Evolutionary conservation across 306 rosid genomes (phyloP).

Genomic region (Sphenostylis stenocarpa): DNA sequence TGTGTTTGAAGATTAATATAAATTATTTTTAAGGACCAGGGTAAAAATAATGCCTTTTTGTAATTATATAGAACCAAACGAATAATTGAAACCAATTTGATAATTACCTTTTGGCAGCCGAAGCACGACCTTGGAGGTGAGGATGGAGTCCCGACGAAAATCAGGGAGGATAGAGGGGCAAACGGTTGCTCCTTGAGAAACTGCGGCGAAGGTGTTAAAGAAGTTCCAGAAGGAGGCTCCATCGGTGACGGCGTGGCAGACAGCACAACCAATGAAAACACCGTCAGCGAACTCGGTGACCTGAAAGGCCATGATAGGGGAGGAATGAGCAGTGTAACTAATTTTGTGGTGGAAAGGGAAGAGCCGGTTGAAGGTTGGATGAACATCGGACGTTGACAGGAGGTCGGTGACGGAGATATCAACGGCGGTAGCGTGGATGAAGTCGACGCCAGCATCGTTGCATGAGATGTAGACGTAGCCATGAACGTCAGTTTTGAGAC

Average conservation of each 20-base stretch:
- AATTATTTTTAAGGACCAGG: too few species aligned
- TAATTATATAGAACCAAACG: too few species aligned
- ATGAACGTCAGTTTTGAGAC: constrained; percentile 45
- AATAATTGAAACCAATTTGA: not conserved
- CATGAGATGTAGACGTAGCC: constrained; percentile 65
- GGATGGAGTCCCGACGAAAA: constrained; percentile 55
- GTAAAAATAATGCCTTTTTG: too few species aligned
- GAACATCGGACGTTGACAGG: constrained; percentile 51
- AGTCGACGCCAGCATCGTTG: constrained; percentile 77
- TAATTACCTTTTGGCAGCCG: constrained; percentile 50
- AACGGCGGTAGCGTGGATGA: constrained; percentile 52
- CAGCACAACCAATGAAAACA: constrained; percentile 70
- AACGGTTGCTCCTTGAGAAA: constrained; percentile 39
- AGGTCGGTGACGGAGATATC: constrained; percentile 40
- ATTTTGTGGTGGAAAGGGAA: constrained; percentile 65
- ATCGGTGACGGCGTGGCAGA: constrained; percentile 67
- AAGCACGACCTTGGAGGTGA: constrained; percentile 51
- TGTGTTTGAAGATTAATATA: too few species aligned
- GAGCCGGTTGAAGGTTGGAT: constrained; percentile 40
- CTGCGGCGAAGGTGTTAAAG: constrained; percentile 77
- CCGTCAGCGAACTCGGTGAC: constrained; percentile 71
- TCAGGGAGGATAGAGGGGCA: constrained; percentile 45
- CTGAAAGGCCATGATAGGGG: constrained; percentile 68
- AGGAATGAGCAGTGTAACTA: constrained; percentile 61
- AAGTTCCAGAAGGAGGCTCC: constrained; percentile 91